Evolutionary conservation across 2,329 filamentous ascomycete species (phyloP), one percentile per base, ranked within the genome.

Genomic region (Xylariaceae sp.): DNA sequence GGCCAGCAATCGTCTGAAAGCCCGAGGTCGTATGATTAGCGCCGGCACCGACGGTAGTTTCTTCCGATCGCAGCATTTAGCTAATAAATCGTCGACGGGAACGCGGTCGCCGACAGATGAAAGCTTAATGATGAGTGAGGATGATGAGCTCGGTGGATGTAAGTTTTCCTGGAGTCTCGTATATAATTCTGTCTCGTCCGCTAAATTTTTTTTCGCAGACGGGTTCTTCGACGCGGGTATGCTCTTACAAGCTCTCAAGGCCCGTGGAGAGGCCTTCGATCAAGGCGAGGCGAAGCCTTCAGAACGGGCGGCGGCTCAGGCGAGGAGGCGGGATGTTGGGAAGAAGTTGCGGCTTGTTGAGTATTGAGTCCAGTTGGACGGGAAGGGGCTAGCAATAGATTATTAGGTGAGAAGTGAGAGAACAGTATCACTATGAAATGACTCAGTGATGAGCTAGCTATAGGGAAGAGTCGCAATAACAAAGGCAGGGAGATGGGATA

Each of bases 181-280:
- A 11, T 7, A 4, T 25, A 42, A 36, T 36, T 33, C 25, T 53
- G 51, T 34, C 34, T 49, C 52, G 57, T 16, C 50, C 55, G 14
- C 54, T 40, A 6, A 22, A 12, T n/a, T n/a, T 34, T 33, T 0
- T 3, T 44, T 25, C 43, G 12, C 62, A 95, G 91, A 96, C 73
- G 92, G 92, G 23, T 96, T 97, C 74, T 97, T 97, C 69, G 92
- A 97, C 64, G 90, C 92, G 1, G 92, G 92, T 12, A 95, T 96
- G 89, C 79, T 96, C 5, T 75, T 93, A 20, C 88, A 94, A 64
- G 89, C 90, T 2, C 80, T 95, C 47, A 91, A 91, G 63, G 85
- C 84, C 2, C 79, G 85, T 40, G 76, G 77, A 14, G 75, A 81
- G 45, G 73, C 70, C 4, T 65, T 71, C 5, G 76, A 80, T 42